Percentiles rank a stretch among this genome's conserved stretches.
phyloP scores from a whole-genome alignment of 768 basidiomycete species.

The Glaciozyma antarctica region DNA sequence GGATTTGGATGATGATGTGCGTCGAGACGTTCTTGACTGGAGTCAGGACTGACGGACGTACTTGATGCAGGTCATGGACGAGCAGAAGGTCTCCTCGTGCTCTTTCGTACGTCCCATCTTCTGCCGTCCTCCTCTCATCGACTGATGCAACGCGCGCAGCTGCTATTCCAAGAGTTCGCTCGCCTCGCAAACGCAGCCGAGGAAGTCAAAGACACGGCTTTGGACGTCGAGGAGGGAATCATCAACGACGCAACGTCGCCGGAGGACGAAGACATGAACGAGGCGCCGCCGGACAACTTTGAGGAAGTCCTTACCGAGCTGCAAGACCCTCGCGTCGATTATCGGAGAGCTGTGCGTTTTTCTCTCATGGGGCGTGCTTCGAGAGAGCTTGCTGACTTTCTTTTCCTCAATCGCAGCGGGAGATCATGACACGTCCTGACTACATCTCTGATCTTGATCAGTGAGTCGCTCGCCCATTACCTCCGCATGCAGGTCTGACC shows the following conservation, averaged over 20 bases:
- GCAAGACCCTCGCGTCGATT: constrained; percentile 36
- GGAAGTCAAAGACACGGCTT: constrained; percentile 9
- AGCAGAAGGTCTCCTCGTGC: constrained; percentile 45
- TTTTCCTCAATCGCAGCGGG: constrained; percentile 39
- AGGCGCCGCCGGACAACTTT: constrained; percentile 43
- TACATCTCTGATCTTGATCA: constrained; percentile 63
- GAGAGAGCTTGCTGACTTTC: background rate
- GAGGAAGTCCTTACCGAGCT: constrained; percentile 53
- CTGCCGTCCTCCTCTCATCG: background rate
- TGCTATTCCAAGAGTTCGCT: constrained; percentile 33
- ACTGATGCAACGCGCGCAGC: constrained; percentile 7
- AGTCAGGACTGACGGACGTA: constrained; percentile 2
- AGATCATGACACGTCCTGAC: constrained; percentile 76
- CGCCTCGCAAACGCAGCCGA: constrained; percentile 5
- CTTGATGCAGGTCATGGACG: constrained; percentile 52
- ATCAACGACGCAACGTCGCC: constrained; percentile 28
- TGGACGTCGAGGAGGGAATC: background rate
- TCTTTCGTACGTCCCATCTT: constrained; percentile 9
- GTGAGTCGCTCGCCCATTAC: background rate
- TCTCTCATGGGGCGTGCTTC: background rate
- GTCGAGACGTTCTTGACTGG: background rate
- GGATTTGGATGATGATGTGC: constrained; percentile 37
- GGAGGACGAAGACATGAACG: constrained; percentile 32
- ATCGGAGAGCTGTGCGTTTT: constrained; percentile 9
- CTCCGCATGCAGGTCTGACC: too few species aligned